Evolutionary conservation across 2,329 filamentous ascomycete species (phyloP), one percentile per base, ranked within the genome.

Genomic region (Trematosphaeria pertusa): DNA sequence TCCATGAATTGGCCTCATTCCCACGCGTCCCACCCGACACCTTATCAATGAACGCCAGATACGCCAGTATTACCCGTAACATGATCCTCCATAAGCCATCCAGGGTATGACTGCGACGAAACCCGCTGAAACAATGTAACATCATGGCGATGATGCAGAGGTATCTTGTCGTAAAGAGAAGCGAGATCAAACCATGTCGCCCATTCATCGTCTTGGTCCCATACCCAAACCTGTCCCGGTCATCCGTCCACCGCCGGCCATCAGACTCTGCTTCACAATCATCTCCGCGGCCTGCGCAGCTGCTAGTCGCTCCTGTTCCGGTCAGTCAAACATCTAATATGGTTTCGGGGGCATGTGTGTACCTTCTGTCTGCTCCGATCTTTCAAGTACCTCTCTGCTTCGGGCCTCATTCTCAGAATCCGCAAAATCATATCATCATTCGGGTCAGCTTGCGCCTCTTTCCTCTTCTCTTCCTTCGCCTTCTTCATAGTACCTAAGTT

Each of bases 381-480:
- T 64, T 89, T 90, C 50, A 99, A 79, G 73, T 99, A 99, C 24
- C 83, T 78, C 37, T 86, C 82, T 3, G 94, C 94, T 75, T 97
- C 94, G 2, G 91, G 91, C 36, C 94, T 81, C 94, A 99, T 99
- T 40, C 94, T 83, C 57, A 99, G 74, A 56, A 99, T 99, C 15
- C 94, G 83, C 62, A 99, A 73, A 58, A 99, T 97, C 89, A 97
- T 97, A 69, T 99, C 94, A 71, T 99, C 94, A 69, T 88, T 96
- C 1, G 94, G 93, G 69, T 97, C 94, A 1, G 94, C 93, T 69
- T 99, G 94, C 1, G 91, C 91, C 70, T 97, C 93, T 61, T 92
- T 91, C 54, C 94, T 82, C 77, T 96, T 97, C 73, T 96, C 93
- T 70, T 96, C 91, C 73, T 97, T 97, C 31, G 89, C 91, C 67